Conservation (phyloP, 176 grass and related monocot genomes). For the Elymus sibiricus region DNA sequence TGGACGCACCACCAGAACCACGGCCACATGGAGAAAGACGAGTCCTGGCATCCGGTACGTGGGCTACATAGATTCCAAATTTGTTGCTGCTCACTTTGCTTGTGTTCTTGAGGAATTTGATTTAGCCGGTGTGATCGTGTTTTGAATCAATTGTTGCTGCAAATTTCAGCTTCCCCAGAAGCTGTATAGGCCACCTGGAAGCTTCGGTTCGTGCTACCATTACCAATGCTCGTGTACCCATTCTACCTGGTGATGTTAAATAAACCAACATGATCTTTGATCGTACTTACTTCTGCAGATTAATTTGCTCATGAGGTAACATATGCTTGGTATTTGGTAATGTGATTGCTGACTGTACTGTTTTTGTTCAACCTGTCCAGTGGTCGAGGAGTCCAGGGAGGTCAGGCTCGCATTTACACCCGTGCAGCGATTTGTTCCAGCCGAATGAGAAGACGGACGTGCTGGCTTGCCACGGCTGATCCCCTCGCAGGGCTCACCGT, state of each 20-base stretch:
- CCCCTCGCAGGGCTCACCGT: slow-evolving; percentile 46
- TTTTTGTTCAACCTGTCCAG: slow-evolving; percentile 27
- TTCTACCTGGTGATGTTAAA: slow-evolving; percentile 53
- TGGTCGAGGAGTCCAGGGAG: slow-evolving; percentile 67
- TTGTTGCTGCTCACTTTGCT: background rate
- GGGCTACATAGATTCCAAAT: background rate
- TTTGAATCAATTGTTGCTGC: background rate
- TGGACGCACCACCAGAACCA: slow-evolving; percentile 96
- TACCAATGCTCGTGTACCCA: slow-evolving; percentile 68
- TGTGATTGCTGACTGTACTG: background rate
- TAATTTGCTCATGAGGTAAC: background rate
- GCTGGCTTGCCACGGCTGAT: slow-evolving; percentile 50
- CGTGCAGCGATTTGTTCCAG: slow-evolving; percentile 55
- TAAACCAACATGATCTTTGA: background rate
- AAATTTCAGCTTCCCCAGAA: slow-evolving; percentile 51
- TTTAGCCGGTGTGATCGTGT: background rate
- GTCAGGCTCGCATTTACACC: slow-evolving; percentile 53
- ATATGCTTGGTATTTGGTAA: background rate
- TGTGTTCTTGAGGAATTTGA: background rate
- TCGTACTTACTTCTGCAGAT: background rate
- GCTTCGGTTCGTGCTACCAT: slow-evolving; percentile 54
- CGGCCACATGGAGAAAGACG: slow-evolving; percentile 69
- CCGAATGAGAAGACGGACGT: slow-evolving; percentile 58
- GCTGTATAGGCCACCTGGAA: slow-evolving; percentile 40
- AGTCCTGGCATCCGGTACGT: slow-evolving; percentile 61